These are phyloP conservation scores for Candida jianshihensis DNA, from an alignment of 805 yeast genomes.

Conservation along the genomic window DNA sequence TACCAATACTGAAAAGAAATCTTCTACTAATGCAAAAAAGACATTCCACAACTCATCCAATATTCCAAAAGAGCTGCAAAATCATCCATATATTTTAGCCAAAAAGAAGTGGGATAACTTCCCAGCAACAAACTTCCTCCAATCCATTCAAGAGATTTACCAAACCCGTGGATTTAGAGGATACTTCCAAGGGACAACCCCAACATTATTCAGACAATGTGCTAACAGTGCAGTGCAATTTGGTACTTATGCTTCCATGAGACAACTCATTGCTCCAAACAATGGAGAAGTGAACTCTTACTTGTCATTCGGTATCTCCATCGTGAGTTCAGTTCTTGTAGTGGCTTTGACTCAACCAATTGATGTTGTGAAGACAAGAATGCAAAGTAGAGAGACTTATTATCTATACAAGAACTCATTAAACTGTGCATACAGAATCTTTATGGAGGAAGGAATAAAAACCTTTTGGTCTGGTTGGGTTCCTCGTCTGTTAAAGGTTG, in stretches of 20 bases:
- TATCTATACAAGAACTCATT: conserved; percentile 52
- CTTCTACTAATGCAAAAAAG: conserved; percentile 9
- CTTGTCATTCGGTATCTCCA: conserved; percentile 38
- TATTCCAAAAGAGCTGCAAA: conserved; percentile 20
- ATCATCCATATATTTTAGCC: conserved; percentile 25
- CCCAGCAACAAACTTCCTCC: conserved; percentile 48
- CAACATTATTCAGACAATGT: conserved; percentile 78
- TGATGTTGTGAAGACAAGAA: conserved; percentile 79
- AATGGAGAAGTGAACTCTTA: conserved; percentile 29
- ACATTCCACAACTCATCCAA: conserved; percentile 24
- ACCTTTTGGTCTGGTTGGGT: conserved; percentile 52
- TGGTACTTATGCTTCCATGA: conserved; percentile 71
- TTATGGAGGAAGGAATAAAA: conserved; percentile 38
- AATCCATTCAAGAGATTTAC: conserved; percentile 60
- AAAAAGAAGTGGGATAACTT: conserved; percentile 33
- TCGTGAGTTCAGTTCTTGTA: conserved; percentile 64
- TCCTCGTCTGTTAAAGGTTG: conserved; percentile 65
- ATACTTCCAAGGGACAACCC: conserved; percentile 72
- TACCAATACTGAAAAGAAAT: conserved; percentile 7
- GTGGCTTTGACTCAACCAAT: conserved; percentile 80
- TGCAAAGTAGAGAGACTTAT: conserved; percentile 72
- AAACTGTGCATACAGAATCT: conserved; percentile 44
- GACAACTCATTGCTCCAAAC: conserved; percentile 60
- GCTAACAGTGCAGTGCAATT: conserved; percentile 78
- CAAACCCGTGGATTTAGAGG: conserved; percentile 67